These are phyloP conservation scores for Pythium diclinum DNA, from an alignment of 352 stramenopile genomes.

Conservation along the genomic window DNA sequence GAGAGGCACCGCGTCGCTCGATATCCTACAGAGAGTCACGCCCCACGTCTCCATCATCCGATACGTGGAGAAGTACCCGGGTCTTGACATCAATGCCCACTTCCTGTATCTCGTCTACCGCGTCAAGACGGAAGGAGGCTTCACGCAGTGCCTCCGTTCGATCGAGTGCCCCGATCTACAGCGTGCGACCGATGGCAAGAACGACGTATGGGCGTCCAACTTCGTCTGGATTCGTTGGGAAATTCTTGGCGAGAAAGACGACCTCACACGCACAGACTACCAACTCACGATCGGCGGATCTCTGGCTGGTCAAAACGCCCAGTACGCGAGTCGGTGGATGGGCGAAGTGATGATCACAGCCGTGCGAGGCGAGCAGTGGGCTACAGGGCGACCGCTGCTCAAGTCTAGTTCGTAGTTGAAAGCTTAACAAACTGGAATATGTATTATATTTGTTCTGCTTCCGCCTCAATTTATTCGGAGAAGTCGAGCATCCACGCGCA, in stretches of 20 bases:
- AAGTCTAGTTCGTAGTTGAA: no score
- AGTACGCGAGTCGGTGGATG: neutral
- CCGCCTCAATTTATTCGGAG: no score
- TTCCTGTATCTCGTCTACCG: constrained; percentile 16
- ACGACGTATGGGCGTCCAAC: neutral
- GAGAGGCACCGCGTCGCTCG: neutral
- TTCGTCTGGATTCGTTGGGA: constrained; percentile 20
- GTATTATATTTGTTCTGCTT: no score
- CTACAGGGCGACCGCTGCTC: no score
- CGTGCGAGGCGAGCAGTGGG: no score
- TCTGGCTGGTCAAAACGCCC: neutral
- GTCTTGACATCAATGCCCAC: constrained; percentile 9
- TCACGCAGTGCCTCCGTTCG: neutral
- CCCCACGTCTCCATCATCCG: constrained; percentile 15
- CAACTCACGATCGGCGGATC: neutral
- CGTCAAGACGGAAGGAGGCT: constrained; percentile 9
- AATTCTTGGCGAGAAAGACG: neutral
- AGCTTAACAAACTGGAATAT: no score
- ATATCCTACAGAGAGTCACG: constrained; percentile 16
- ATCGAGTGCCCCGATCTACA: neutral
- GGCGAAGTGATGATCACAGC: no score
- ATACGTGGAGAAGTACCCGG: constrained; percentile 9
- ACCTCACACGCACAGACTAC: constrained; percentile 5
- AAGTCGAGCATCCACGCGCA: no score
- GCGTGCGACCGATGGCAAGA: neutral